phyloP scores from a whole-genome alignment of 257 asterid genomes.

The Nicotiana undulata region DNA sequence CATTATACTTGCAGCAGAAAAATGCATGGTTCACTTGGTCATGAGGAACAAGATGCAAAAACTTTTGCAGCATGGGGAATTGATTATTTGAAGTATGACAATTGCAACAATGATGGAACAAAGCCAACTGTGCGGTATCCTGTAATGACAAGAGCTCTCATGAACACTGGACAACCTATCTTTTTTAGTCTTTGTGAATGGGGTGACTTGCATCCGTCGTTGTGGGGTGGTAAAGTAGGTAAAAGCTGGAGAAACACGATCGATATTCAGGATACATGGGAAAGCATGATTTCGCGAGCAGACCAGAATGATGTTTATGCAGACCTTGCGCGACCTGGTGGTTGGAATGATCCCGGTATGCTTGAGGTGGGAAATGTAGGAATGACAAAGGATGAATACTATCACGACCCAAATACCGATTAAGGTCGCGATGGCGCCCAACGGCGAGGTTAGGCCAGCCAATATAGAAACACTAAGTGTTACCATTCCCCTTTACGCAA shows the following conservation, averaged over 20 bases:
- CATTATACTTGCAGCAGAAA: slow-evolving; percentile 63
- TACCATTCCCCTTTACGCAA: too few species aligned
- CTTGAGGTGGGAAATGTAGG: slow-evolving; percentile 94
- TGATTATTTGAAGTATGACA: slow-evolving; percentile 88
- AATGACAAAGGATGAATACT: slow-evolving; percentile 67
- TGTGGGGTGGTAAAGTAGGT: slow-evolving; percentile 64
- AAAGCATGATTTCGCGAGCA: slow-evolving; percentile 76
- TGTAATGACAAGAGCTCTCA: slow-evolving; percentile 74
- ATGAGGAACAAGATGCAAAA: slow-evolving; percentile 80
- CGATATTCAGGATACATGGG: slow-evolving; percentile 80
- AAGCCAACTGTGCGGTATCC: slow-evolving; percentile 77
- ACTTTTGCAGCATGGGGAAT: slow-evolving; percentile 89
- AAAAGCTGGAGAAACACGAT: slow-evolving; percentile 93
- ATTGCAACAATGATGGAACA: slow-evolving; percentile 60
- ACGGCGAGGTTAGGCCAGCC: too few species aligned
- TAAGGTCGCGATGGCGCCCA: too few species aligned
- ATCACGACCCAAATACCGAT: too few species aligned
- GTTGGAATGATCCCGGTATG: slow-evolving; percentile 97
- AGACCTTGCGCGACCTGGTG: slow-evolving; percentile 69
- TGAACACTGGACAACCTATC: slow-evolving; percentile 67
- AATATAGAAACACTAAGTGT: too few species aligned
- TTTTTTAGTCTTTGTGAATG: slow-evolving; percentile 88
- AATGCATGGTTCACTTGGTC: slow-evolving; percentile 93
- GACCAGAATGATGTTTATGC: slow-evolving; percentile 85
- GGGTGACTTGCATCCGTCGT: slow-evolving; percentile 96